Evolutionary conservation across 257 asterid species (phyloP).

Genomic region (Solanum appendiculatum): DNA sequence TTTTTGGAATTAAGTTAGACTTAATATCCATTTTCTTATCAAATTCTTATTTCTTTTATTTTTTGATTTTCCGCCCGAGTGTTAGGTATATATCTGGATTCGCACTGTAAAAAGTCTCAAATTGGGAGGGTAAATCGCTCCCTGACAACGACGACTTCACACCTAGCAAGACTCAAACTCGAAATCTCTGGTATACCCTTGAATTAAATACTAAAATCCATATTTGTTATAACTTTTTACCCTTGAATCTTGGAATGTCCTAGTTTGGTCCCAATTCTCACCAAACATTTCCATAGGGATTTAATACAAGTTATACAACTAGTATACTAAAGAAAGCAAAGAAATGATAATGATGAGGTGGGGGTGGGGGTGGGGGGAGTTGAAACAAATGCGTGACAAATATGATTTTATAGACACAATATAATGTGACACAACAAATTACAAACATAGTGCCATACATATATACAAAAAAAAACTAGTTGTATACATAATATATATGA

Average conservation of each 20-base stretch:
- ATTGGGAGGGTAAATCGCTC: neutral
- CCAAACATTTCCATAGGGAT: neutral
- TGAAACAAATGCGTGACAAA: neutral
- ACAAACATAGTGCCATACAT: neutral
- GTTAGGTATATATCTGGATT: too few relatives aligned
- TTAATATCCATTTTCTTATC: neutral
- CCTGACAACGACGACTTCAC: fast-evolving
- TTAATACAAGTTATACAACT: neutral
- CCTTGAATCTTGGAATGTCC: neutral
- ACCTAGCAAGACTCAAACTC: neutral
- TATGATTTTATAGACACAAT: neutral
- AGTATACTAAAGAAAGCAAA: neutral
- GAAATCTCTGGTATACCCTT: neutral
- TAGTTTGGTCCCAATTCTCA: neutral
- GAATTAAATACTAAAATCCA: neutral
- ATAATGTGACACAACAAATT: neutral
- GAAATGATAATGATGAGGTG: neutral
- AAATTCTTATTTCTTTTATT: too few relatives aligned
- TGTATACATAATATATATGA: neutral
- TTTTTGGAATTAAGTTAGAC: too few relatives aligned
- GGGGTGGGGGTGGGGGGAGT: neutral
- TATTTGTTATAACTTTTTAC: neutral
- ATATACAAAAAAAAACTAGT: neutral
- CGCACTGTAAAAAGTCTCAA: neutral
- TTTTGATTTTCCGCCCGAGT: neutral